Conservation (phyloP, 176 grass and related monocot species). For the Aegilops longissima region DNA sequence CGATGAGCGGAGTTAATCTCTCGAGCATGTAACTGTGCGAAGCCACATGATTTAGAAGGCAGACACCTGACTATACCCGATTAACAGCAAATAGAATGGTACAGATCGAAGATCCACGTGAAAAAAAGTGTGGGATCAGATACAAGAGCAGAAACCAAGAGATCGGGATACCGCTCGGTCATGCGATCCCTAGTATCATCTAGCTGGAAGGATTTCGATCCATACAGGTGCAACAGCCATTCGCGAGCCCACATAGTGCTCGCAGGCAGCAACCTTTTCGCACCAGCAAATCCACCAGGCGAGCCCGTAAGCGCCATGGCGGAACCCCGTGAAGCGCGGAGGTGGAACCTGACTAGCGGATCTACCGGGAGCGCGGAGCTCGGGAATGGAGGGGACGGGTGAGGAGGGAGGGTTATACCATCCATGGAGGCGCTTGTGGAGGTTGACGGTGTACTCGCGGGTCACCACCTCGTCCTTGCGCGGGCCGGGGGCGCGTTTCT, state of each 20-base stretch:
- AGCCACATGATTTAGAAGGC: constrained; percentile 31
- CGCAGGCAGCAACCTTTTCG: constrained; percentile 43
- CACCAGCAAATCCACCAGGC: constrained; percentile 1
- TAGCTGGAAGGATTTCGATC: constrained; percentile 46
- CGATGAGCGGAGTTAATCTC: constrained; percentile 44
- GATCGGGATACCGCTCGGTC: constrained; percentile 35
- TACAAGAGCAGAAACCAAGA: constrained; percentile 47
- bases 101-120: background rate
- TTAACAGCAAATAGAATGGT: background rate
- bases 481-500: constrained; percentile 40
- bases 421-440: constrained; percentile 78
- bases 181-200: constrained; percentile 28
- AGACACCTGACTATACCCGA: constrained; percentile 68
- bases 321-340: background rate
- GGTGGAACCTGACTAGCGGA: background rate
- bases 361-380: background rate
- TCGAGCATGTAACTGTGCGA: constrained; percentile 57
- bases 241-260: constrained; percentile 58
- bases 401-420: constrained; percentile 32
- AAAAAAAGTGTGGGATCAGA: constrained; percentile 38
- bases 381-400: background rate
- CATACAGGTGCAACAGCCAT: constrained; percentile 37
- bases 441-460: constrained; percentile 70
- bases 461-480: constrained; percentile 77
- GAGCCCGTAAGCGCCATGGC: too few relatives aligned